Evolutionary conservation across 2,329 filamentous ascomycete genomes (phyloP), one percentile per base, ranked within the genome.

Genomic region (Cercospora beticola): DNA sequence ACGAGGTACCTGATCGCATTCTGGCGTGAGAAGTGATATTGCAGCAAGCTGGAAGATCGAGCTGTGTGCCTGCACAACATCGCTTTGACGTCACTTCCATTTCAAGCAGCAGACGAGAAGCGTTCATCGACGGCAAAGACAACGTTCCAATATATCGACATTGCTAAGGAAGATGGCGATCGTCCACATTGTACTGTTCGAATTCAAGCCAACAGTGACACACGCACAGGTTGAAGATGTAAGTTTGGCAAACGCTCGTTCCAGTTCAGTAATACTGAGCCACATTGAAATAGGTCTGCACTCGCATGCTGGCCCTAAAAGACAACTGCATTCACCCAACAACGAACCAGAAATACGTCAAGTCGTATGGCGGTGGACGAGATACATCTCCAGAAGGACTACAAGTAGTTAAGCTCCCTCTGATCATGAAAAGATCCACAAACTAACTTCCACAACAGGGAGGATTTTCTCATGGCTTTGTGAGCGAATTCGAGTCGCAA

Each of bases 161-260:
- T 21, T 31, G 18, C 16, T 31, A 1, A 30, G 8, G 14, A 80
- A 72, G 21, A 91, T 91, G 89, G 76, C 87, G 0, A 83, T 92
- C 72, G 82, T 87, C n/a, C 90, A 92, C 76, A 85, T 92, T 62
- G 89, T 92, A 3, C 81, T 91, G 28, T 89, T 92, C 74, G 83
- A 87, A 69, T 90, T 90, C 82, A 89, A 89, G 75, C 77, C 86
- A 0, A 80, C 81, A 0, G 77, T 82, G 1, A 80, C 81, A 1
- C 72, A 82, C 0, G 83, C 84, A 16, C 81, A 85, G 33, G 81
- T 90, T 7, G 81, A 86, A 72, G 83, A 86, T 73, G 90, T 90
- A 79, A 57, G 83, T 12, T 79, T 40, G 43, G n/a, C 21, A 14
- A 4, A 28, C n/a, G 40, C n/a, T 8, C 31, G 6, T n/a, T 26